Conservation (phyloP, 805 yeast species). For the Candida maris region DNA sequence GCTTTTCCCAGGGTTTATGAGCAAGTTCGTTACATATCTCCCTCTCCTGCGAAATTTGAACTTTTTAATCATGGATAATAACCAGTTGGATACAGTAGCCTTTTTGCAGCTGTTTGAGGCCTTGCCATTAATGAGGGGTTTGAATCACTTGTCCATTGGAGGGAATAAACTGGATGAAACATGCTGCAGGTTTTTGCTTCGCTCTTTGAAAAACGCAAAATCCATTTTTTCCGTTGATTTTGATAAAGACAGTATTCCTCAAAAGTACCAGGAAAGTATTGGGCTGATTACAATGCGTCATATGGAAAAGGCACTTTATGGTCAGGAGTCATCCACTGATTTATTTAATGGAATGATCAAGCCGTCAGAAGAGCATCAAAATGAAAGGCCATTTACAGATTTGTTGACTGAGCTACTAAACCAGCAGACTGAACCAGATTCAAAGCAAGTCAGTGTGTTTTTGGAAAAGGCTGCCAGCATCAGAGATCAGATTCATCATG, state of each 20-base stretch:
- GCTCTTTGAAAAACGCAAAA: constrained; percentile 62
- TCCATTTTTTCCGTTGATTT: constrained; percentile 67
- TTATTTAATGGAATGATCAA: constrained; percentile 1
- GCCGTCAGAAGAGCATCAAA: not conserved
- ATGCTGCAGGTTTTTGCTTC: constrained; percentile 61
- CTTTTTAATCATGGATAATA: constrained; percentile 69
- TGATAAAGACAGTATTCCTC: constrained; percentile 59
- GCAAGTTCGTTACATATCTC: constrained; percentile 55
- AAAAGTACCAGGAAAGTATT: constrained; percentile 61
- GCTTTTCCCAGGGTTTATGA: constrained; percentile 60
- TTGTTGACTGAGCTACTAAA: constrained; percentile 20
- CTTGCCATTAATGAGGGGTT: constrained; percentile 60
- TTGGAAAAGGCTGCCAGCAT: constrained; percentile 40
- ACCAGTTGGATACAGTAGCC: constrained; percentile 53
- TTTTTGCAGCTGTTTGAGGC: constrained; percentile 61
- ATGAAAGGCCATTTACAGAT: constrained; percentile 20
- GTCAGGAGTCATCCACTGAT: constrained; percentile 4
- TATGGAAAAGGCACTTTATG: constrained; percentile 57
- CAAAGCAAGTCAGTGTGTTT: constrained; percentile 21
- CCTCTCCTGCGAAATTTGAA: constrained; percentile 65
- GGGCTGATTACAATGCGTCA: constrained; percentile 81
- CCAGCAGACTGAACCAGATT: constrained; percentile 10
- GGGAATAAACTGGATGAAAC: constrained; percentile 62
- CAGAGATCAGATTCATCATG: constrained; percentile 41
- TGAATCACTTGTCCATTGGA: constrained; percentile 65